Percentiles rank a stretch among this genome's conserved stretches.
Conservation (phyloP, 2,329 filamentous ascomycete genomes). For the Colletotrichum nymphaeae region DNA sequence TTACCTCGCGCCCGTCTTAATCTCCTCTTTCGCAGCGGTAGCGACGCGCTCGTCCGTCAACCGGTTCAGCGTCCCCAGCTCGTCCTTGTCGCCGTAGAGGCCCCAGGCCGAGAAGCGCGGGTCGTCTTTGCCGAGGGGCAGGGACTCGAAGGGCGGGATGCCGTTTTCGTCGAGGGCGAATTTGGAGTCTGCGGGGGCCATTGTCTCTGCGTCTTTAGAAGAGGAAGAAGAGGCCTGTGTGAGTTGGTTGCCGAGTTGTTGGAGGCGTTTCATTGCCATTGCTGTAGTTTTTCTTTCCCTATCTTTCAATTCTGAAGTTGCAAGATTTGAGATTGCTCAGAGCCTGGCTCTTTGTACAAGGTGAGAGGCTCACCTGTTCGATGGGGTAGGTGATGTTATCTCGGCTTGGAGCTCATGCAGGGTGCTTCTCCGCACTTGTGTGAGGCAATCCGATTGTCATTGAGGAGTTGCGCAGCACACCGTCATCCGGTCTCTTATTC, state of each 20-base stretch:
- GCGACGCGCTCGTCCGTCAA: slow-evolving; percentile 66
- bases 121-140: slow-evolving; percentile 58
- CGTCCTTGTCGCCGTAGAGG: slow-evolving; percentile 66
- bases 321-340: neutral
- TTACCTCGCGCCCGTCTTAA: slow-evolving; percentile 64
- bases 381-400: neutral
- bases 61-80: slow-evolving; percentile 71
- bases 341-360: no score
- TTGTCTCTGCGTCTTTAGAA: neutral
- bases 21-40: slow-evolving; percentile 61
- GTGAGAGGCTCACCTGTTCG: no score
- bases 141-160: slow-evolving; percentile 58
- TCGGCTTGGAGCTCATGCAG: neutral
- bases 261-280: slow-evolving; percentile 11
- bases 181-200: neutral
- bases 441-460: neutral
- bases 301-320: neutral
- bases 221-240: neutral
- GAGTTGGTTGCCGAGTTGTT: slow-evolving; percentile 7
- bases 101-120: slow-evolving; percentile 59
- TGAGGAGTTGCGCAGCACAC: neutral
- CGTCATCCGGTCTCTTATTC: neutral
- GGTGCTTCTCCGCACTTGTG: neutral
- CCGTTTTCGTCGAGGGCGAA: slow-evolving; percentile 49
- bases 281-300: neutral